phyloP scores from a whole-genome alignment of 352 stramenopile genomes.

The Heterotrichella gracilis region DNA sequence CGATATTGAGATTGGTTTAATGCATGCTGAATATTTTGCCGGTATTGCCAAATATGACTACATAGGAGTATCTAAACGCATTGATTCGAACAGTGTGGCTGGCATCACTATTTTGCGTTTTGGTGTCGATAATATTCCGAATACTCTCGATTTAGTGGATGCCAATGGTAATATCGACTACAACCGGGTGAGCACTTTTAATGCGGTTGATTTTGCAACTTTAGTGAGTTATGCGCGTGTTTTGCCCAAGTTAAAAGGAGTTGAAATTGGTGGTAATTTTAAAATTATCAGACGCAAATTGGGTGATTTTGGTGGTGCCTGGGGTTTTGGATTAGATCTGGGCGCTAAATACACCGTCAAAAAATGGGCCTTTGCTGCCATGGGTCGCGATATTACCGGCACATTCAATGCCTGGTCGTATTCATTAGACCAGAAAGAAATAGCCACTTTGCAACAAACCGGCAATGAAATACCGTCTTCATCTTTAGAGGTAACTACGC shows the following conservation, averaged over 20 bases:
- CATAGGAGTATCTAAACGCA: neutral
- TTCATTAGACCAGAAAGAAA: neutral
- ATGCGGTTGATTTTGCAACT: neutral
- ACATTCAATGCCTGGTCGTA: neutral
- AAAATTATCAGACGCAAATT: neutral
- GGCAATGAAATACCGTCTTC: neutral
- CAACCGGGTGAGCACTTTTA: neutral
- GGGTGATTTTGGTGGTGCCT: neutral
- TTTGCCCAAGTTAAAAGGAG: neutral
- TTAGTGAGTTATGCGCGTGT: neutral
- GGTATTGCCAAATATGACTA: slow-evolving; percentile 6
- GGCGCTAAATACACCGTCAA: neutral
- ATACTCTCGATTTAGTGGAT: slow-evolving; percentile 6
- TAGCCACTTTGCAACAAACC: neutral
- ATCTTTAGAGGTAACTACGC: neutral
- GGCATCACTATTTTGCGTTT: neutral
- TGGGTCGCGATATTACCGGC: neutral
- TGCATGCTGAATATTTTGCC: neutral
- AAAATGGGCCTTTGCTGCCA: neutral
- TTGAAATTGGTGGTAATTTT: neutral
- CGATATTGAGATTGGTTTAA: neutral
- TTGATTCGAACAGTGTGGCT: neutral
- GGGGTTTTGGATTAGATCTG: neutral
- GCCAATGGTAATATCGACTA: neutral
- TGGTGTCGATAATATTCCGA: neutral